These are phyloP conservation scores for Eucalyptus victrix DNA, from an alignment of 345 rosid genomes.

Conservation along the genomic window DNA sequence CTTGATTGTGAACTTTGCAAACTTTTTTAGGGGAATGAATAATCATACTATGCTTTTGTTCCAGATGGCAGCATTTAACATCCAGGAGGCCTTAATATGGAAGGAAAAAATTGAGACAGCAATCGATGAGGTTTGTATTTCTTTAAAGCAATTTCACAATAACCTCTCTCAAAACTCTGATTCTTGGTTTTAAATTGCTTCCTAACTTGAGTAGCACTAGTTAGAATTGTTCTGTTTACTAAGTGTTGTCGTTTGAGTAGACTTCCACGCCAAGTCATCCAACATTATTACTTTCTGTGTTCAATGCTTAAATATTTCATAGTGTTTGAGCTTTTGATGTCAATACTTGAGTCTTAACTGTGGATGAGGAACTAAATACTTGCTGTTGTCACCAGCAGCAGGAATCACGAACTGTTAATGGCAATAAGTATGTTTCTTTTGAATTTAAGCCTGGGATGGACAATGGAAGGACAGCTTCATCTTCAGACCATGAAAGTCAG, in stretches of 20 bases:
- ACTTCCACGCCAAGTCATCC: background rate
- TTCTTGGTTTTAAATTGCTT: background rate
- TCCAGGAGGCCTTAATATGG: constrained; percentile 90
- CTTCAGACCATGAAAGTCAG: constrained; percentile 98
- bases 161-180: background rate
- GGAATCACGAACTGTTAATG: constrained; percentile 65
- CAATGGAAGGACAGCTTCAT: constrained; percentile 78
- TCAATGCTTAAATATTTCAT: background rate
- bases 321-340: background rate
- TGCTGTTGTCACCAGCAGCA: constrained; percentile 56
- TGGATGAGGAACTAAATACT: background rate
- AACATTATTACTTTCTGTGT: background rate
- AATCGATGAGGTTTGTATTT: constrained; percentile 70
- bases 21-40: background rate
- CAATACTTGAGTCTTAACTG: background rate
- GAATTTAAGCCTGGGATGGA: constrained; percentile 97
- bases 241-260: background rate
- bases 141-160: background rate
- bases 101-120: constrained; percentile 82
- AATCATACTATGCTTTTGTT: background rate
- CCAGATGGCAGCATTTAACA: constrained; percentile 99
- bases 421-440: constrained; percentile 79
- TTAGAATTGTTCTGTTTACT: background rate
- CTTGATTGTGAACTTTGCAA: background rate
- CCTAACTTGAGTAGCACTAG: background rate